phyloP scores from a whole-genome alignment of 352 stramenopile genomes.

The Peronospora destructor region DNA sequence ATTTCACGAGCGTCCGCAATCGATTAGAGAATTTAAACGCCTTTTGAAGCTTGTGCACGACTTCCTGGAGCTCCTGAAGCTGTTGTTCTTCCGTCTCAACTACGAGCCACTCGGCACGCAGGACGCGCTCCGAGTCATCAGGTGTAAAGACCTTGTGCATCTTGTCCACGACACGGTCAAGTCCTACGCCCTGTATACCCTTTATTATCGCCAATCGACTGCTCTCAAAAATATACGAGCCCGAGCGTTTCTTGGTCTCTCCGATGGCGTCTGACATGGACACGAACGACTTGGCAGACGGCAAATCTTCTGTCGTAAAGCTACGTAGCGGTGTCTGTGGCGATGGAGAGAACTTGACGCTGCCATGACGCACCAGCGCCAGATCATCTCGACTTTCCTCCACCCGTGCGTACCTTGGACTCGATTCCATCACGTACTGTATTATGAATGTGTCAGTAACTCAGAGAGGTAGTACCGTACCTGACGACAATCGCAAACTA shows the following conservation, averaged over 20 bases:
- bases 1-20: constrained; percentile 52
- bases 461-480: constrained; percentile 5
- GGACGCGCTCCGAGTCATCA: constrained; percentile 65
- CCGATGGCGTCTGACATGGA: constrained; percentile 11
- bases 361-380: constrained; percentile 34
- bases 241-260: constrained; percentile 24
- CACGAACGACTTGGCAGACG: constrained; percentile 48
- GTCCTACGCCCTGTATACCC: constrained; percentile 46
- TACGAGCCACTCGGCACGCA: constrained; percentile 67
- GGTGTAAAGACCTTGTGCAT: constrained; percentile 62
- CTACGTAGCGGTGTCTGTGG: constrained; percentile 35
- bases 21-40: constrained; percentile 81
- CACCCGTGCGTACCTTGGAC: constrained; percentile 21
- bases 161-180: constrained; percentile 44
- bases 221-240: constrained; percentile 50
- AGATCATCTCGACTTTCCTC: constrained; percentile 49
- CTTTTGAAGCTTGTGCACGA: constrained; percentile 59
- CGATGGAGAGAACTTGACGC: constrained; percentile 40
- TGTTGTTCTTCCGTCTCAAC: constrained; percentile 76
- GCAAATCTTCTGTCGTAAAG: constrained; percentile 77
- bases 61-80: constrained; percentile 49
- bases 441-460: background rate
- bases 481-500: background rate
- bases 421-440: constrained; percentile 11
- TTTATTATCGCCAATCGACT: constrained; percentile 50